These are phyloP conservation scores for Solanum rostratum DNA, from an alignment of 257 asterid species.

Conservation along the genomic window DNA sequence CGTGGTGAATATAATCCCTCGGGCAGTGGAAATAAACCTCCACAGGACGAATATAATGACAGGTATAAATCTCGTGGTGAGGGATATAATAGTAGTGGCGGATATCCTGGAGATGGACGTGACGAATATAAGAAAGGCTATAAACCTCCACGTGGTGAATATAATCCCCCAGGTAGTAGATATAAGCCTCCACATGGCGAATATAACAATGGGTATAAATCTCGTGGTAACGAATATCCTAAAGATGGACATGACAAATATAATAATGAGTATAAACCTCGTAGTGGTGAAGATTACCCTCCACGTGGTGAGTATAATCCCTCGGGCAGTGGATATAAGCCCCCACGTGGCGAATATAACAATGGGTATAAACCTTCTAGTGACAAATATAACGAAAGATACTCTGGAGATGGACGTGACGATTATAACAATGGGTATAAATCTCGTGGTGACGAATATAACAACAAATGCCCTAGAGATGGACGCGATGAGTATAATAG, in stretches of 20 bases:
- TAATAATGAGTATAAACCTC: not conserved
- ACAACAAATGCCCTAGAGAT: no score
- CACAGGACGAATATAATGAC: no score
- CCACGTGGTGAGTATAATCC: no score
- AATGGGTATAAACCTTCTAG: no score
- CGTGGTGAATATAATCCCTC: not conserved
- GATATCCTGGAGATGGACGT: no score
- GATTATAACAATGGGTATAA: no score
- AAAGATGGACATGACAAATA: not conserved
- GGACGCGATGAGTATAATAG: no score
- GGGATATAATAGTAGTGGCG: no score
- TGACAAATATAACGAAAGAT: no score
- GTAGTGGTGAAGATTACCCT: no score
- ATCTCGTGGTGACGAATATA: not conserved
- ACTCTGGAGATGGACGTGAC: no score
- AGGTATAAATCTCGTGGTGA: not conserved
- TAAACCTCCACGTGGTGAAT: not conserved
- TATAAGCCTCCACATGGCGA: not conserved
- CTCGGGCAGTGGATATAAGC: no score
- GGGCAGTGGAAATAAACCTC: not conserved
- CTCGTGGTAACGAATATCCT: not conserved
- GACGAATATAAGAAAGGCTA: not conserved
- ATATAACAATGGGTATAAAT: not conserved
- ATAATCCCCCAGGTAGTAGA: not conserved
- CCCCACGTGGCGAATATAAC: not conserved